A percentile compares a stretch with the other conserved stretches of the same genome.
These are phyloP conservation scores for Wallacemonas sp. DNA, from an alignment of 208 protist genomes.

Conservation along the genomic window DNA sequence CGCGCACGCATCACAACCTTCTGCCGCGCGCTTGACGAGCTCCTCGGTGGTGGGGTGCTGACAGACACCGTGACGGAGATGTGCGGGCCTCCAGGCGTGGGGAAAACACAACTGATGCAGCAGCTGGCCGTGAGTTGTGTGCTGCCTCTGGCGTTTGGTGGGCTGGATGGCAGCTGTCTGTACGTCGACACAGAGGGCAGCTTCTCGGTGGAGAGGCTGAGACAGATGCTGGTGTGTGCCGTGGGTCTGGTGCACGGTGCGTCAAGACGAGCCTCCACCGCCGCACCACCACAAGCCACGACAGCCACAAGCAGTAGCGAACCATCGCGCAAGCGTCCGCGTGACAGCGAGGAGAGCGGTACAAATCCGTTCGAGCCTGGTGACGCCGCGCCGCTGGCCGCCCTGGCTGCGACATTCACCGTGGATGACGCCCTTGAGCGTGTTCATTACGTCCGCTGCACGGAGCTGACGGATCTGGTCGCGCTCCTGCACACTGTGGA, in stretches of 20 bases:
- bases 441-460: constrained; percentile 72
- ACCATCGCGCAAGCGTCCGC: too few relatives aligned
- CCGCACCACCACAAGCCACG: neutral
- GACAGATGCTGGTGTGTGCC: constrained; percentile 71
- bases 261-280: neutral
- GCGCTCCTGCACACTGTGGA: constrained; percentile 58
- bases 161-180: constrained; percentile 59
- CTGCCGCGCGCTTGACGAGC: constrained; percentile 65
- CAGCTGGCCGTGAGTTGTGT: constrained; percentile 83
- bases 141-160: constrained; percentile 73
- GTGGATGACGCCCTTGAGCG: constrained; percentile 58
- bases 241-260: constrained; percentile 31
- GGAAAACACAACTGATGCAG: constrained; percentile 92
- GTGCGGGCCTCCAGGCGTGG: constrained; percentile 85
- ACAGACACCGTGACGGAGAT: constrained; percentile 76
- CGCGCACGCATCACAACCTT: constrained; percentile 61
- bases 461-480: constrained; percentile 54
- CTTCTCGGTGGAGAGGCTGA: constrained; percentile 73
- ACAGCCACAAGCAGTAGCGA: too few relatives aligned
- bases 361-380: too few relatives aligned
- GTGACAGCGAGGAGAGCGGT: neutral
- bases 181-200: constrained; percentile 94
- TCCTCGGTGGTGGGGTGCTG: constrained; percentile 76
- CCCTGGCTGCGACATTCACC: constrained; percentile 23
- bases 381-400: too few relatives aligned